These are phyloP conservation scores for Fusarium pseudograminearum DNA, from an alignment of 2,329 filamentous ascomycete species.

Conservation along the genomic window DNA sequence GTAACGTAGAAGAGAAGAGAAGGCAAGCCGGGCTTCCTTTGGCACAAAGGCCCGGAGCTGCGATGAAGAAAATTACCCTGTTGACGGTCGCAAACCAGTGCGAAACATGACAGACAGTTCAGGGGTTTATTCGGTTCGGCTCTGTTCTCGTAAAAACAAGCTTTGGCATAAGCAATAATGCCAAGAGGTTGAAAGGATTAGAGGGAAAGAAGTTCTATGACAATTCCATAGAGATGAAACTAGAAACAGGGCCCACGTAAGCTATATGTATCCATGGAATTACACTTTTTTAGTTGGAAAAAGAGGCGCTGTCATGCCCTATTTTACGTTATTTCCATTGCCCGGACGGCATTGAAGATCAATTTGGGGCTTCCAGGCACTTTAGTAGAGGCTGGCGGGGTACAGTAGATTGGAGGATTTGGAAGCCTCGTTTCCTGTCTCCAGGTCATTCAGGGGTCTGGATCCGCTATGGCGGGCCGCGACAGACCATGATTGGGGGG, in stretches of 20 bases:
- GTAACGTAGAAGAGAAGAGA: not conserved
- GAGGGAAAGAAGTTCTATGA: not conserved
- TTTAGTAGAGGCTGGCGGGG: not conserved
- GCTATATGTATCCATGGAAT: not conserved
- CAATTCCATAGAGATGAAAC: not conserved
- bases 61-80: not conserved
- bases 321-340: constrained; percentile 4
- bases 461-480: not conserved
- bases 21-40: not conserved
- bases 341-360: not conserved
- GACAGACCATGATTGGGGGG: not conserved
- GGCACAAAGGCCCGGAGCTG: not conserved
- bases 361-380: not conserved
- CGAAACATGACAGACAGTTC: not conserved
- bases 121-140: not conserved
- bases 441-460: not conserved
- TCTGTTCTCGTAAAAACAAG: not conserved
- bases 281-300: not conserved
- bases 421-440: not conserved
- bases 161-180: constrained; percentile 4
- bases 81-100: constrained; percentile 7
- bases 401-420: not conserved
- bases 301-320: not conserved
- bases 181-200: constrained; percentile 1
- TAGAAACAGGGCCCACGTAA: not conserved